These are phyloP conservation scores for Penicillium goetzii DNA, from an alignment of 495 filamentous ascomycete species.

Conservation along the genomic window DNA sequence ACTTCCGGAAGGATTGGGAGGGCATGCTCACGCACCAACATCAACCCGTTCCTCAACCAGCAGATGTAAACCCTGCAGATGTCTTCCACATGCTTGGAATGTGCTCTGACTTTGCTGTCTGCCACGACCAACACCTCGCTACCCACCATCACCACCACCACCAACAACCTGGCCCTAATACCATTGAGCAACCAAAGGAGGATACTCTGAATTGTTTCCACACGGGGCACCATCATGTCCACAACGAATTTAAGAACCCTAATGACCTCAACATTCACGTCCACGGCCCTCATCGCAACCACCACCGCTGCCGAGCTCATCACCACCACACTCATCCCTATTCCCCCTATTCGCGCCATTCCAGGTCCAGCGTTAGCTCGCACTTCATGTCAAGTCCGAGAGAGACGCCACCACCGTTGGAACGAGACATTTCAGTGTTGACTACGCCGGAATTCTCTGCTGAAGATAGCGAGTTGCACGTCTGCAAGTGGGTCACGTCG, in stretches of 20 bases:
- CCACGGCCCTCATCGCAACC: constrained; percentile 42
- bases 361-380: constrained; percentile 48
- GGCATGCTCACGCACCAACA: constrained; percentile 29
- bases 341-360: constrained; percentile 48
- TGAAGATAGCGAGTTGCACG: constrained; percentile 38
- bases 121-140: constrained; percentile 34
- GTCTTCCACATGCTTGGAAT: constrained; percentile 49
- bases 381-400: constrained; percentile 45
- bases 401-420: constrained; percentile 50
- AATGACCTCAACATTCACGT: constrained; percentile 32
- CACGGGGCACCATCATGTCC: constrained; percentile 30
- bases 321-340: constrained; percentile 43
- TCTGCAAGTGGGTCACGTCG: constrained; percentile 44
- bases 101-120: constrained; percentile 41
- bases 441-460: constrained; percentile 46
- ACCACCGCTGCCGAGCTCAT: constrained; percentile 45
- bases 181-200: constrained; percentile 21
- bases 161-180: constrained; percentile 21
- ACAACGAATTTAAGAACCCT: constrained; percentile 36
- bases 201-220: constrained; percentile 39
- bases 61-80: constrained; percentile 43
- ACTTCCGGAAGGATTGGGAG: constrained; percentile 38
- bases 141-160: constrained; percentile 12
- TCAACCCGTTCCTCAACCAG: constrained; percentile 33
- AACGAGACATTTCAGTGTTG: constrained; percentile 41